Evolutionary conservation across 2,329 filamentous ascomycete genomes (phyloP).

Genomic region (Cladosporium sp.): DNA sequence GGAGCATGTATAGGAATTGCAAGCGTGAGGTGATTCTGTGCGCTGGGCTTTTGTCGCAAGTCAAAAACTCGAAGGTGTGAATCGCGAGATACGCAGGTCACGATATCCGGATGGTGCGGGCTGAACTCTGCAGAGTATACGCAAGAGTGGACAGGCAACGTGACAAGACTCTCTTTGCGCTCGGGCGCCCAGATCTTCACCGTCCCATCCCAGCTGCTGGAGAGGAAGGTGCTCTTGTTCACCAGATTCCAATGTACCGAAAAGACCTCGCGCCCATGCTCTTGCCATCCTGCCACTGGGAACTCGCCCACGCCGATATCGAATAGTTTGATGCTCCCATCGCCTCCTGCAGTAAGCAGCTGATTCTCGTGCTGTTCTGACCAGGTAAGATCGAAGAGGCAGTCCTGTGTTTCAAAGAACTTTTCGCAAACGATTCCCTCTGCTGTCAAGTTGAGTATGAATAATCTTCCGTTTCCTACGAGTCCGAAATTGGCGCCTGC

Average conservation of each 20-base stretch:
- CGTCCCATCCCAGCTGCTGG: slow-evolving; percentile 91
- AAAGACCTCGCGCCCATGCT: slow-evolving; percentile 90
- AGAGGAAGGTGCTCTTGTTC: slow-evolving; percentile 83
- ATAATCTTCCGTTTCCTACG: slow-evolving; percentile 89
- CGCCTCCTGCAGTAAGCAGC: slow-evolving; percentile 78
- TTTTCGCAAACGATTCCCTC: slow-evolving; percentile 80
- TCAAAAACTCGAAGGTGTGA: slow-evolving; percentile 87
- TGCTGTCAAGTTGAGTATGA: slow-evolving; percentile 73
- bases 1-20: slow-evolving; percentile 77
- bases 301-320: slow-evolving; percentile 76
- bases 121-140: slow-evolving; percentile 91
- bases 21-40: slow-evolving; percentile 78
- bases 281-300: slow-evolving; percentile 84
- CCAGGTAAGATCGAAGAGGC: slow-evolving; percentile 91
- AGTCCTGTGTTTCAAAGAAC: slow-evolving; percentile 93
- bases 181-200: slow-evolving; percentile 93
- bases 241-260: slow-evolving; percentile 88
- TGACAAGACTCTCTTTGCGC: slow-evolving; percentile 59
- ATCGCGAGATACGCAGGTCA: slow-evolving; percentile 85
- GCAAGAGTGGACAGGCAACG: slow-evolving; percentile 84
- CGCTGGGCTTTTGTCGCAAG: slow-evolving; percentile 75
- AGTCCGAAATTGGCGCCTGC: slow-evolving; percentile 93
- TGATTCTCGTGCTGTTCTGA: slow-evolving; percentile 96
- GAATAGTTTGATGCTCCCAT: slow-evolving; percentile 91
- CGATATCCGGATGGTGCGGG: slow-evolving; percentile 75